Evolutionary conservation across 192 early-diverging fungal species (phyloP), one percentile per base, ranked within the genome.

Genomic region (Coemansia sp.): DNA sequence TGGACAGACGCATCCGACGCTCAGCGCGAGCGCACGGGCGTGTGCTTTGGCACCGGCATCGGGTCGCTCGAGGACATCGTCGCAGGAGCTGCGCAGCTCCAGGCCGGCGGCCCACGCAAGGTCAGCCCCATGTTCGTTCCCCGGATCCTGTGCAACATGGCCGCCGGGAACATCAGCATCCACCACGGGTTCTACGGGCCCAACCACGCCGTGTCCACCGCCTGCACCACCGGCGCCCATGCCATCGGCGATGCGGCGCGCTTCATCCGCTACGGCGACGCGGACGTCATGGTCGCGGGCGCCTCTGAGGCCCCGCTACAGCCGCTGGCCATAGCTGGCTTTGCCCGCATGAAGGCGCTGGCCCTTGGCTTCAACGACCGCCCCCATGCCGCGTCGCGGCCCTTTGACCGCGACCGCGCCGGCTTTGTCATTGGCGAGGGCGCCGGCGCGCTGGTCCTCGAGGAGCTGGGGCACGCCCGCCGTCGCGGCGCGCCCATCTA

Each of bases 371-470:
- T 76, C 47, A 96, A 98, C 68, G 85, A 90, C 34, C 43, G 43
- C 2, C 95, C 95, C 1, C 42, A 75, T 25, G 59, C 80, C n/a
- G 80, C 91, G 0, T 96, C 92, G 28, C 72, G 95, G 17, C 95
- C 95, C 1, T 98, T 98, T 78, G 91, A 96, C 62, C 55, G 47
- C 14, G 78, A 82, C 46, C 82, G 95, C 2, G 80, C 83, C 42
- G 95, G 95, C 9, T 98, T 96, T 61, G 95, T 96, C 3, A 92
- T 98, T 25, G 89, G 90, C 12, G 94, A 98, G 46, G 94, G 94
- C 7, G 78, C 90, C 3, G 94, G 86, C 1, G 77, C 88, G 8
- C 71, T 98, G 25, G 85, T 98, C 0, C 74, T 98, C 20, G 94
- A 98, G 46, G 90, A 93, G 54, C 81, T 80, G 43, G 84, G 89